Evolutionary conservation across 1,139 yeast species (phyloP).

Genomic region (Debaryomyces sp.): DNA sequence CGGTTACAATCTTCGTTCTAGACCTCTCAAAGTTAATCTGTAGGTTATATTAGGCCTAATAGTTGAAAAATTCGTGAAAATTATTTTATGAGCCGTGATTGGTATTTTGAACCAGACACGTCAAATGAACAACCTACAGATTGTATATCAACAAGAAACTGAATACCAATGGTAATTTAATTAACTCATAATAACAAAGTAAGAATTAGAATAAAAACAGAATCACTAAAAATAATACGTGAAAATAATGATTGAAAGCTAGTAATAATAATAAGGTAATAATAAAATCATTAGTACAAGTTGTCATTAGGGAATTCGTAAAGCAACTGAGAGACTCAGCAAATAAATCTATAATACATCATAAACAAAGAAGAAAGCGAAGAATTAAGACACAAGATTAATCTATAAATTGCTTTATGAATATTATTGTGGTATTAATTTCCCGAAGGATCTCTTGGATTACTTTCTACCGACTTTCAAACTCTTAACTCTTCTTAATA

Average conservation of each 20-base stretch:
- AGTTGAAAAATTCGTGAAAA: slow-evolving; percentile 5
- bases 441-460: background rate
- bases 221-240: background rate
- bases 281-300: slow-evolving; percentile 6
- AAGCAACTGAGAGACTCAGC: slow-evolving; percentile 2
- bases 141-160: background rate
- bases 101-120: background rate
- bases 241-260: background rate
- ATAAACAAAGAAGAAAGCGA: slow-evolving; percentile 4
- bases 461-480: slow-evolving; percentile 64
- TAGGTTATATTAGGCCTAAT: background rate
- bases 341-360: slow-evolving; percentile 4
- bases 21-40: background rate
- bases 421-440: background rate
- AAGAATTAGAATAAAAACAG: background rate
- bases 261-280: background rate
- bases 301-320: slow-evolving; percentile 4
- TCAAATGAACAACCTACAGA: background rate
- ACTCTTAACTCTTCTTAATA: slow-evolving; percentile 85
- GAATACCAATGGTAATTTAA: background rate
- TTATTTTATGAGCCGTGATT: background rate
- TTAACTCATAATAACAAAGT: background rate
- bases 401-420: slow-evolving; percentile 4
- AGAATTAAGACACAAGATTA: background rate
- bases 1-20: background rate